Evolutionary conservation across 805 yeast genomes (phyloP).

Genomic region (Lipomyces mesembrius): DNA sequence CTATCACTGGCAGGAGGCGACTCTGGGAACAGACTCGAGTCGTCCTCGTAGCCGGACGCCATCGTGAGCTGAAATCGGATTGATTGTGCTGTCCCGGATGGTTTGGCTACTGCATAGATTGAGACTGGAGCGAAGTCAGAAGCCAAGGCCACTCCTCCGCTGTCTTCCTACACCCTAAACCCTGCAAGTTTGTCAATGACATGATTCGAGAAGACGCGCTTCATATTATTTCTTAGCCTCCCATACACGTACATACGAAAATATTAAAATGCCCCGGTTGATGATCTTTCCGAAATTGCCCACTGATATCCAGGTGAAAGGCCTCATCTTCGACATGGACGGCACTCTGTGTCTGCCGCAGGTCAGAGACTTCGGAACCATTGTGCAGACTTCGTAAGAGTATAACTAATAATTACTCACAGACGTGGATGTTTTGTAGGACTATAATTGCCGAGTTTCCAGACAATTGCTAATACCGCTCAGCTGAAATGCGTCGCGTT

Average conservation of each 20-base stretch:
- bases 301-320: constrained; percentile 47
- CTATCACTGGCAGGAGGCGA: neutral
- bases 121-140: neutral
- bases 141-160: too few species aligned
- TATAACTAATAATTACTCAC: neutral
- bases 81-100: neutral
- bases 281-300: constrained; percentile 24
- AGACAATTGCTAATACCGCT: constrained; percentile 23
- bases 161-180: too few species aligned
- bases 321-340: constrained; percentile 78
- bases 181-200: too few species aligned
- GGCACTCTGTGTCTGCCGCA: constrained; percentile 75
- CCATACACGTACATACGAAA: too few species aligned
- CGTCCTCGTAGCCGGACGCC: constrained; percentile 23
- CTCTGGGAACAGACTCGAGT: constrained; percentile 20
- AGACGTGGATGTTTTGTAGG: constrained; percentile 56
- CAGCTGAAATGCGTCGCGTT: constrained; percentile 62
- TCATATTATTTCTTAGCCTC: too few species aligned
- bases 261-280: constrained; percentile 27
- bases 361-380: constrained; percentile 14
- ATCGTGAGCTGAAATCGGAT: neutral
- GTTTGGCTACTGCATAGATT: neutral
- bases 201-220: too few species aligned
- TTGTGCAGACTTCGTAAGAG: neutral
- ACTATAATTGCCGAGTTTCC: neutral